phyloP scores from a whole-genome alignment of 306 rosid species.

The Rosa multiflora region DNA sequence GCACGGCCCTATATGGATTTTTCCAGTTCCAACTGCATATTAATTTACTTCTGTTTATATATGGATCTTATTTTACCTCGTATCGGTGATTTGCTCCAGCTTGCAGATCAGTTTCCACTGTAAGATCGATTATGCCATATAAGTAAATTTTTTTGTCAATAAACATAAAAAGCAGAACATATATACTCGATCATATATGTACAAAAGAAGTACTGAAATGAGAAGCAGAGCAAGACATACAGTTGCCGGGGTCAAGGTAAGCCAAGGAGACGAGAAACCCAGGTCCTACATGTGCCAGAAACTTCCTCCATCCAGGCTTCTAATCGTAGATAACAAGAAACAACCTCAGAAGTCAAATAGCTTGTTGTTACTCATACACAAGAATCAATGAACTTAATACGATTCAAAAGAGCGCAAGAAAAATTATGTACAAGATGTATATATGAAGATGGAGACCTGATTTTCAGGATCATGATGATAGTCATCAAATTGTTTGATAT shows the following conservation, averaged over 20 bases:
- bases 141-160: neutral
- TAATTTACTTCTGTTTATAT: neutral
- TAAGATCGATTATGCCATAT: neutral
- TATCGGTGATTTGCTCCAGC: constrained; percentile 79
- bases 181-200: neutral
- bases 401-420: neutral
- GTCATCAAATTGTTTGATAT: neutral
- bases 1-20: neutral
- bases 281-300: constrained; percentile 64
- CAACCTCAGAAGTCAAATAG: neutral
- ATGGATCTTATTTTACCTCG: constrained; percentile 47
- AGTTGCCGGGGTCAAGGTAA: constrained; percentile 89
- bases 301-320: constrained; percentile 73
- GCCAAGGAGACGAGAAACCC: constrained; percentile 91
- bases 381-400: neutral
- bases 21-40: neutral
- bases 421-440: neutral
- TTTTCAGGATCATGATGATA: neutral
- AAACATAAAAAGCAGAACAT: neutral
- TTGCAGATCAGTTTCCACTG: constrained; percentile 97
- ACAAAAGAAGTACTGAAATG: neutral
- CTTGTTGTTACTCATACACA: neutral
- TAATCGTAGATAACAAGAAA: constrained; percentile 15
- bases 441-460: constrained; percentile 33
- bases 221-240: constrained; percentile 26